Evolutionary conservation across 352 stramenopile genomes (phyloP).

Genomic region (Pythium phragmiticola): DNA sequence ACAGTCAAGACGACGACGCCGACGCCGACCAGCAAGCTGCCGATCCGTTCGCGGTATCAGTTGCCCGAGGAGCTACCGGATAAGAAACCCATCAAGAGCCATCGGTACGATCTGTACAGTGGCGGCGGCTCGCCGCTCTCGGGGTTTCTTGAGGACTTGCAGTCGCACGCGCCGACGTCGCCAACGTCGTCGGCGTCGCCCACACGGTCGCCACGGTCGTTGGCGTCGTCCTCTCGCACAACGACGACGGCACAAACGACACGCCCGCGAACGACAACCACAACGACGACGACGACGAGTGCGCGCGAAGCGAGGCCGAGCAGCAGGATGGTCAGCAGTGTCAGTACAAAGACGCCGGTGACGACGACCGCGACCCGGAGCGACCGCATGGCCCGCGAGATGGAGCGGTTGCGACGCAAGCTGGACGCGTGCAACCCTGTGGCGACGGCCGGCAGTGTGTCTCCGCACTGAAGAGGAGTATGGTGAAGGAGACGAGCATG

Average conservation of each 20-base stretch:
- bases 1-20: neutral
- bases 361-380: constrained; percentile 18
- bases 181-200: constrained; percentile 57
- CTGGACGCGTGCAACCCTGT: constrained; percentile 46
- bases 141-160: constrained; percentile 9
- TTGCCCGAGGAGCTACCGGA: neutral
- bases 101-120: neutral
- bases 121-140: constrained; percentile 8
- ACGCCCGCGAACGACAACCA: neutral
- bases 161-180: constrained; percentile 42
- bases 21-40: neutral
- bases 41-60: neutral
- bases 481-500: too few relatives aligned
- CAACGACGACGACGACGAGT: neutral
- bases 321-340: too few relatives aligned
- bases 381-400: constrained; percentile 49
- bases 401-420: constrained; percentile 51
- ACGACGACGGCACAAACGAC: neutral
- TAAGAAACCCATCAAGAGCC: constrained; percentile 11
- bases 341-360: neutral
- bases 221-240: neutral
- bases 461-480: neutral
- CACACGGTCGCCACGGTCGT: constrained; percentile 32
- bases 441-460: neutral
- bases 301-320: neutral